phyloP scores from a whole-genome alignment of 176 grass and related monocot species.

The Cenchrus fungigraminus region DNA sequence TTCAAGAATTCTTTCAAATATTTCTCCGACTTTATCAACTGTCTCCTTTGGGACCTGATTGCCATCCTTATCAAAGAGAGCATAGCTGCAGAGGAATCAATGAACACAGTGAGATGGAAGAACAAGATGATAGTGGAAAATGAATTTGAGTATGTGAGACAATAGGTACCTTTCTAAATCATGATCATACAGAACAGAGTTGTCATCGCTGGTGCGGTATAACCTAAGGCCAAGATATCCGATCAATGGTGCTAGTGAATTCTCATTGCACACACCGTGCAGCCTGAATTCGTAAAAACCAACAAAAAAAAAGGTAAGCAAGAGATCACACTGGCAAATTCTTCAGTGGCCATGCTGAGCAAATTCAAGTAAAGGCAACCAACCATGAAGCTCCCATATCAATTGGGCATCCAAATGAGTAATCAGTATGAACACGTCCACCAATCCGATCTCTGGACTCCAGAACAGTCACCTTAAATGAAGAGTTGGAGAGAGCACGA shows the following conservation, averaged over 20 bases:
- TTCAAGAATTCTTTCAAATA: slow-evolving; percentile 81
- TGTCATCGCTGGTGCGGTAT: slow-evolving; percentile 89
- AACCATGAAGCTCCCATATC: slow-evolving; percentile 99
- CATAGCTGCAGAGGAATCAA: slow-evolving; percentile 55
- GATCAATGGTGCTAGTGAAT: slow-evolving; percentile 84
- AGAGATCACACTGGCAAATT: background rate
- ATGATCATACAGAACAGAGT: slow-evolving; percentile 95
- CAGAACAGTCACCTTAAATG: slow-evolving; percentile 82
- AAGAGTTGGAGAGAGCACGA: slow-evolving; percentile 77
- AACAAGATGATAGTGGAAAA: background rate
- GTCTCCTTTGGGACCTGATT: slow-evolving; percentile 66
- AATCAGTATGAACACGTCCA: slow-evolving; percentile 76
- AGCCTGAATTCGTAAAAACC: slow-evolving; percentile 60
- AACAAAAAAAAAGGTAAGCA: background rate
- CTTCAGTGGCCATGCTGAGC: background rate
- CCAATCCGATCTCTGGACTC: slow-evolving; percentile 88
- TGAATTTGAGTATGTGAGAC: background rate
- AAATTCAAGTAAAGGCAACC: slow-evolving; percentile 22
- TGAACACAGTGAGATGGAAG: slow-evolving; percentile 1
- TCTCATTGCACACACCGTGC: slow-evolving; percentile 88
- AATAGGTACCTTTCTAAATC: slow-evolving; percentile 80
- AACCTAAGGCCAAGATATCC: slow-evolving; percentile 77
- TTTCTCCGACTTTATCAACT: slow-evolving; percentile 77
- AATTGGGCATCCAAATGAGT: slow-evolving; percentile 91
- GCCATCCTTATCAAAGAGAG: slow-evolving; percentile 83